Base-by-base conservation (phyloP, 2,329 filamentous ascomycete genomes). In the Pseudofabraea citricarpa region DNA sequence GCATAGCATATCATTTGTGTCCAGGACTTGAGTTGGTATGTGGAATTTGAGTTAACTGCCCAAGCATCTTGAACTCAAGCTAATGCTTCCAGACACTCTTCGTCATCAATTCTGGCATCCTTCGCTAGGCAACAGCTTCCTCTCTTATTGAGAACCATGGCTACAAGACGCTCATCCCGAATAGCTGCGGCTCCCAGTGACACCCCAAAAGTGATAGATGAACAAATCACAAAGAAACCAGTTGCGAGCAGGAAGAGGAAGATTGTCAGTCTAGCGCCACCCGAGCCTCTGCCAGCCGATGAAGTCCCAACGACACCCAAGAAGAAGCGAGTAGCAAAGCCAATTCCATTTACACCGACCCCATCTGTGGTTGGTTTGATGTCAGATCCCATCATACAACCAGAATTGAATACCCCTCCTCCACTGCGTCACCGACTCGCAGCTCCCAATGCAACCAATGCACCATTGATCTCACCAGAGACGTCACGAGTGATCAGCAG, bases 381-480 rank as follows among this genome's bases (percentile, higher is more conserved):
- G 52, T 60, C 66, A 18, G 69, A 64, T 22, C 65, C 69, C 38
- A 63, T 64, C 49, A 65, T 60, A 68, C 44, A 61, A 65, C 29
- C 62, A 67, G 42, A 64, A 65, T 44, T 22, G 5, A 54, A 56
- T 16, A 57, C 40, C 5, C 52, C 51, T n/a, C 49, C 51, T 22
- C 44, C 54, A 46, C 4, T 56, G 39, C 20, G 56, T 26, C 64
- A 70, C 40, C 75, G 83, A 19, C 73, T 84, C 2, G 83, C 81
- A 12, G 72, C 81, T 50, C 79, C 83, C 0, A 75, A 75, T 51
- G 66, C 69, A 12, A 85, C 83, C 33, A 88, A 89, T 59, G 85
- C 84, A 1, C 73, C 79, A 1, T 70, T 90, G 8, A 64, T 87
- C n/a, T 87, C 85, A 0, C 84, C 85, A 2, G 76, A 82, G 57